Percentiles rank a stretch among this genome's conserved stretches.
These are phyloP conservation scores for Aegilops longissima DNA, from an alignment of 176 grass and related monocot species.

Conservation along the genomic window DNA sequence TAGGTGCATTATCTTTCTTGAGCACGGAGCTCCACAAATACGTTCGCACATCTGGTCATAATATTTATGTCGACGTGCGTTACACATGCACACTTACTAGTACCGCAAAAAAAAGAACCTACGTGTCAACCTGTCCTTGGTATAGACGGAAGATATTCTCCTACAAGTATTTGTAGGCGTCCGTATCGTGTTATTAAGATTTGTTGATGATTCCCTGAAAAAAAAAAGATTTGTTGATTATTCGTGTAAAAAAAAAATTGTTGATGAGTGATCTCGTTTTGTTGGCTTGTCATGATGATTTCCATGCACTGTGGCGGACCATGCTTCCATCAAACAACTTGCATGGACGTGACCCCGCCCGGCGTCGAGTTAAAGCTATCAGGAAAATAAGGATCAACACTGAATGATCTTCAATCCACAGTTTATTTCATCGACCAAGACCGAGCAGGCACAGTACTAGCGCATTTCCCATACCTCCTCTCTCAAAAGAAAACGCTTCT, in stretches of 20 bases:
- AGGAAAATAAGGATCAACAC: background rate
- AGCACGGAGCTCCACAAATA: no score
- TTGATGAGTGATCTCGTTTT: background rate
- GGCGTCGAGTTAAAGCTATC: background rate
- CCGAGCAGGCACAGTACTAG: background rate
- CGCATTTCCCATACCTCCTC: background rate
- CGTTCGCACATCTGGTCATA: no score
- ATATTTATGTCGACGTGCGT: no score
- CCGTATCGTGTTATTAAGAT: background rate
- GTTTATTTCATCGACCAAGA: background rate
- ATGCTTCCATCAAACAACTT: background rate
- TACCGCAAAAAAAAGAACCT: no score
- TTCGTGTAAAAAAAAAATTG: no score
- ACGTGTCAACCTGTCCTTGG: background rate
- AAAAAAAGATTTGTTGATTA: no score
- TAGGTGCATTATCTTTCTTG: no score
- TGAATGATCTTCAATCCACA: background rate
- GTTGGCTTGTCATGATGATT: background rate
- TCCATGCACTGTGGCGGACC: background rate
- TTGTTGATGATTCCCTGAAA: no score
- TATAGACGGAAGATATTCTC: background rate
- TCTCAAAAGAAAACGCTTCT: no score
- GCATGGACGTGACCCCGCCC: background rate
- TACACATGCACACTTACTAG: no score
- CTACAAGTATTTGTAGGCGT: background rate